Conservation (phyloP, 345 rosid species). For the Cochlearia excelsa region DNA sequence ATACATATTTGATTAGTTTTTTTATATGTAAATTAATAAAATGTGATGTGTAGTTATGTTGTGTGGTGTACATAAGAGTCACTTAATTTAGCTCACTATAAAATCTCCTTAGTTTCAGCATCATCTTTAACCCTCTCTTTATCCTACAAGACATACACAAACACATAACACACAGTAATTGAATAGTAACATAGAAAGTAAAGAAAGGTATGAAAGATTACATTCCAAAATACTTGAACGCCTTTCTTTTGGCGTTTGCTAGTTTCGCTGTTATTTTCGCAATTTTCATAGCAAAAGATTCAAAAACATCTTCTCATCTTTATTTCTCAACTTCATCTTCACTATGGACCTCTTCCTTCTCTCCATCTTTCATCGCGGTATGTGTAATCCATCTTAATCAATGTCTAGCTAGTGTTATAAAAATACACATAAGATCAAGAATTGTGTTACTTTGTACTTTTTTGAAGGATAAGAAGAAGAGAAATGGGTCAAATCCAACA, state of each 20-base stretch:
- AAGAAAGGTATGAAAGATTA: slow-evolving; percentile 27
- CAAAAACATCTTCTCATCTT: slow-evolving; percentile 28
- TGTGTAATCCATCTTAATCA: background rate
- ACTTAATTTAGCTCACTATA: background rate
- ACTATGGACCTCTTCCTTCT: slow-evolving; percentile 33
- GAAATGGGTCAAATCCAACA: slow-evolving; percentile 22
- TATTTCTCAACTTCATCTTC: slow-evolving; percentile 34
- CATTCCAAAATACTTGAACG: slow-evolving; percentile 34
- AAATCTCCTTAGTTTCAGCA: slow-evolving; percentile 26
- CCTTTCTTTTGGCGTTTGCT: slow-evolving; percentile 33
- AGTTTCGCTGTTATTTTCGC: slow-evolving; percentile 29
- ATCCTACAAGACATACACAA: background rate
- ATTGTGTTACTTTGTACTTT: too few relatives aligned
- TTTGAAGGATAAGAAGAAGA: slow-evolving; percentile 27
- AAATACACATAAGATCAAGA: too few relatives aligned
- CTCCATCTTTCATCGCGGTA: slow-evolving; percentile 27
- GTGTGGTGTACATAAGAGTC: background rate
- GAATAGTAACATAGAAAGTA: slow-evolving; percentile 6
- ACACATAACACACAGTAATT: background rate
- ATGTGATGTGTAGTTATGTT: background rate
- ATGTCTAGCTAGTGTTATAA: too few relatives aligned
- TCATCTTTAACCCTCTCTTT: background rate
- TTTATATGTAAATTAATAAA: too few relatives aligned
- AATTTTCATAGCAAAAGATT: slow-evolving; percentile 27
- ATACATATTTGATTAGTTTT: too few relatives aligned